Base-by-base conservation (phyloP, 2,329 filamentous ascomycete genomes). In the Alternaria angustiovoidea region DNA sequence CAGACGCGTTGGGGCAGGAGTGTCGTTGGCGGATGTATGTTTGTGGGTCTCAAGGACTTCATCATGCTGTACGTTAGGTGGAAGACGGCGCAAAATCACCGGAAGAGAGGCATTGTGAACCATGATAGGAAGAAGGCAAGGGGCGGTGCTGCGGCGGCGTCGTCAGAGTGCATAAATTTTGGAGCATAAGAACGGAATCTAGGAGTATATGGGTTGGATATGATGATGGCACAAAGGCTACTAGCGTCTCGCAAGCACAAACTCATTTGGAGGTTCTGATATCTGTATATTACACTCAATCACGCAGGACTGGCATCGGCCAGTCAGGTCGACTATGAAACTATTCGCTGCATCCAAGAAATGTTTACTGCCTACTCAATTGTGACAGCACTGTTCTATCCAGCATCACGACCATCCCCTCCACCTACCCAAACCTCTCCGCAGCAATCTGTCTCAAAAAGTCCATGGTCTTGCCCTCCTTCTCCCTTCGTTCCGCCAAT, bases 1-100 rank as follows among this genome's bases (percentile, higher is more conserved):
- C 91, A 95, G 73, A 87, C 91, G 68, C 88, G 89, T 59, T 98
- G 95, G 93, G 95, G 93, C 1, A 85, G 95, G 57, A 97, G 92
- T 71, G 83, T 99, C 3, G 85, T 95, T 1, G 95, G 95, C 1
- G 95, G 95, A 0, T 95, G 92, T 74, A 80, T 96, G 20, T 97
- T 94, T 71, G 89, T 98, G 16, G 89, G 97, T 9, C 78, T 97
- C 53, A 95, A 94, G 77, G 88, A 90, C 75, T 85, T 85, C 7
- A 69, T 89, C 34, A 79, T 87, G 68, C 78, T 89, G 2, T 90
- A 89, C 69, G 87, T 83, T 30, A 54, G 81, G 51, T 85, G 82
- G 82, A 81, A 76, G 71, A 81, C 83, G 75, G 83, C 82, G 58
- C 76, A 79, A 67, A 81, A 81, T 67, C 82, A 85, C 70, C 73